Base-by-base conservation (phyloP, 768 basidiomycete species). In the Lactarius hatsudake region DNA sequence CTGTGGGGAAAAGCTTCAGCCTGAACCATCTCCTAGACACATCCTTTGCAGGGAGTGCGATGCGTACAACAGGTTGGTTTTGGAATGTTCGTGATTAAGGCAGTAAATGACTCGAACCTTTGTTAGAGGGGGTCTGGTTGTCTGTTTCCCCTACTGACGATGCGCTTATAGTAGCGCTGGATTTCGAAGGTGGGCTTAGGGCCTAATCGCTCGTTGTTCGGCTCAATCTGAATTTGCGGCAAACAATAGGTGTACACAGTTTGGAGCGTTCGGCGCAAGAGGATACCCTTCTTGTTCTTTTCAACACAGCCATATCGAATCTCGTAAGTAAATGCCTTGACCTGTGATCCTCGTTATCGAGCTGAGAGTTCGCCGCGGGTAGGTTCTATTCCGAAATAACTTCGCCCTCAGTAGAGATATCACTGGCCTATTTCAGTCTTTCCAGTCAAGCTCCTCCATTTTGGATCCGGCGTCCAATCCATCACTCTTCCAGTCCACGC, bases 361-460 rank as follows among this genome's bases (percentile, higher is more conserved):
- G 6, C 51, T 53, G 26, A 51, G 13, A 53, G 23, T 53, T 26
- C 51, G 51, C n/a, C 40, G 13, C 28, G 26, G 10, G 23, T 62
- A 87, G 87, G 84, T 88, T 3, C 74, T 87, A 1, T 87, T 87
- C 77, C 82, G 87, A 3, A 87, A 87, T 62, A 88, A 88, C 63
- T 88, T 88, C 63, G 85, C 87, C 0, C 74, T 88, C 3, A 83
- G 84, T 45, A 79, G 86, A 36, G 85, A 87, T 68, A 85, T 88
- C 8, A 79, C 83, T 2, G 84, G 84, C 0, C 80, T 87, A 4
- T 88, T 88, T 64, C 84, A 84, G 64, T 86, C 85, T 0, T 87
- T 86, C 77, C 86, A 86, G 67, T 82, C 84, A 0, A 84, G 84
- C 20, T 80, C 83, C 0, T 80, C 83, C 0, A 80, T 88, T 15